These are phyloP conservation scores for Komagataea norvegica DNA, from an alignment of 1,139 yeast species.

Conservation along the genomic window DNA sequence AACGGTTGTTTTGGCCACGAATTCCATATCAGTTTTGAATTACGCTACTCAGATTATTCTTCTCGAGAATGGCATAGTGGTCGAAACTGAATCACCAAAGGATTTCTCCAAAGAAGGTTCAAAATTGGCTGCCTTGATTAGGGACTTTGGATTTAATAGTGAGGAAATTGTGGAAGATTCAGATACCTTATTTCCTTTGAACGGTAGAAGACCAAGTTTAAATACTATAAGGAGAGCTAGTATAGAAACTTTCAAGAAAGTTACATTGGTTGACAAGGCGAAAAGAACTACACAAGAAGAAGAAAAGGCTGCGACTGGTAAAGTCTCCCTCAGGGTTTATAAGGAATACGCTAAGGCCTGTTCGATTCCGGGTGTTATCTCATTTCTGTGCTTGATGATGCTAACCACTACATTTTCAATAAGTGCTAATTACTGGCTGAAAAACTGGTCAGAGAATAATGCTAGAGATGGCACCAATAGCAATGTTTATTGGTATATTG, in stretches of 20 bases:
- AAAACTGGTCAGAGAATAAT: constrained; percentile 55
- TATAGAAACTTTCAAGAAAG: constrained; percentile 44
- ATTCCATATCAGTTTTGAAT: constrained; percentile 67
- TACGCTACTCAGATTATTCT: constrained; percentile 60
- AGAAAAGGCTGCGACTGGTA: constrained; percentile 52
- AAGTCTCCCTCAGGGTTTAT: constrained; percentile 62
- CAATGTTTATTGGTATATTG: constrained; percentile 47
- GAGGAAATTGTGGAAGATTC: constrained; percentile 9
- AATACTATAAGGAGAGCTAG: constrained; percentile 55
- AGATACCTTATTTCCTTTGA: too few relatives aligned
- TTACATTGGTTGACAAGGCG: constrained; percentile 24
- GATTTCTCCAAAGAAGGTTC: constrained; percentile 43
- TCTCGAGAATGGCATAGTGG: constrained; percentile 54
- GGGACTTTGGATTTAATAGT: constrained; percentile 46
- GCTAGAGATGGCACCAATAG: constrained; percentile 43
- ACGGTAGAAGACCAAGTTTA: constrained; percentile 45
- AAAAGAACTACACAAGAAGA: constrained; percentile 35
- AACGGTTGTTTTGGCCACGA: constrained; percentile 75
- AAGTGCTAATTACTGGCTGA: constrained; percentile 52
- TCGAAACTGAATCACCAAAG: constrained; percentile 56
- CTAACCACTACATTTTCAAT: constrained; percentile 45
- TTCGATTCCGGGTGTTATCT: constrained; percentile 46
- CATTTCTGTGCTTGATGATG: constrained; percentile 40
- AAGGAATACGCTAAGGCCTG: constrained; percentile 63
- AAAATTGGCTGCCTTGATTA: constrained; percentile 46